Base-by-base conservation (phyloP, 2,329 filamentous ascomycete genomes). In the Cladorrhinum sp. region DNA sequence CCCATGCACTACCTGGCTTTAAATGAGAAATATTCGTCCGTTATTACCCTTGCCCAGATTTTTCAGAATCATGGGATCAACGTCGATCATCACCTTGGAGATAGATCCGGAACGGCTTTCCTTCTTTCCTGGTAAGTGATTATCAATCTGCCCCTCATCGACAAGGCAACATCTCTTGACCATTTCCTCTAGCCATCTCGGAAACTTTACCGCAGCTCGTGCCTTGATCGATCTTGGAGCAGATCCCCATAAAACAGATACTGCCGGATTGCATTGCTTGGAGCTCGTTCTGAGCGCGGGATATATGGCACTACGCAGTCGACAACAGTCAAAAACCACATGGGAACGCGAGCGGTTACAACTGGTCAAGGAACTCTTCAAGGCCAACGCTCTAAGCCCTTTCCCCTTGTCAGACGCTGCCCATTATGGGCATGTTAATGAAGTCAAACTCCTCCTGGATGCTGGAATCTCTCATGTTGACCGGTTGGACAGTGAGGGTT, bases 1-100 rank as follows among this genome's bases (percentile, higher is more conserved):
- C 36, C 54, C 13, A 56, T 56, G 32, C 54, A 56, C 38, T 56
- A 56, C 23, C 54, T 56, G 23, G 20, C 36, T 22, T n/a, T 56
- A 18, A 38, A 36, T 24, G n/a, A 18, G 16, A 12, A 18, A 18
- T 45, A 45, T 45, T 18, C 16, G 4, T 45, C 41, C 4, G 41
- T 45, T 5, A 12, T 18, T 7, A 22, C 41, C 41, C 16, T 45
- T 45, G 16, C n/a, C 7, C 16, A 16, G 5, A 18, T 45, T 3
- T 20, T 18, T n/a, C 41, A 45, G 20, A n/a, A 18, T 7, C 16
- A 18, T 22, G 41, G 41, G 41, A 45, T 45, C 41, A 12, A 45
- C 7, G 41, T 45, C 8, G n/a, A 45, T 22, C 10, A 5, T 12
- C n/a, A 20, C 4, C 7, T 20, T 4, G 41, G 10, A 18, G 16